Evolutionary conservation across 2,329 filamentous ascomycete genomes (phyloP), one percentile per base, ranked within the genome.

Genomic region (Neofusicoccum cordaticola): DNA sequence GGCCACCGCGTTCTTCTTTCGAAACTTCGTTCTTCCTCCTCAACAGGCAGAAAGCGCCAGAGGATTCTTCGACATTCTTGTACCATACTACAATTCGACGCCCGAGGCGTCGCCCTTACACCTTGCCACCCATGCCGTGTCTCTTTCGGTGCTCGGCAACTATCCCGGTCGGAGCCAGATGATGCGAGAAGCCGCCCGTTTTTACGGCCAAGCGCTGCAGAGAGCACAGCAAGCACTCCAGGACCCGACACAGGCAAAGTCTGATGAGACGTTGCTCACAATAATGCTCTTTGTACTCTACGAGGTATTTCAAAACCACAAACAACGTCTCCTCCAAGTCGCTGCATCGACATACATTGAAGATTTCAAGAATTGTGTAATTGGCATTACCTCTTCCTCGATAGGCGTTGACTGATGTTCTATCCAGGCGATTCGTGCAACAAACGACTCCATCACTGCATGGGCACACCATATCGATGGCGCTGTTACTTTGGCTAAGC

Each of bases 391-490:
- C 27, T 44, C 22, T 51, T 34, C 19, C 47, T n/a, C 6, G 13
- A 52, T 34, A 13, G 13, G 12, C 22, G 34, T 58, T 35, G 2
- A 35, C 34, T 53, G 19, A 62, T 45, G 4, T 9, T 6, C 6
- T 31, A 11, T 11, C 5, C 42, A 79, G 76, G 75, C 75, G 6
- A 76, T 79, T 52, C 76, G 75, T 69, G 73, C 73, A 9, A 78
- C 74, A 4, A 71, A 75, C 51, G 71, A 76, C 47, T 74, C 74
- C 1, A 76, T 77, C 19, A 71, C 70, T 3, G 62, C 74, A 2
- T 79, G 77, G 77, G 73, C 70, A 7, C 73, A 76, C 19, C 77
- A 79, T 58, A 75, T 79, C 27, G 76, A 79, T 53, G 77, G 77
- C 17, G 77, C 77, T 34, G 76, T 79, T 1, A 71, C 76, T 12